phyloP scores from a whole-genome alignment of 805 yeast species.

The Lachancea dasiensis region DNA sequence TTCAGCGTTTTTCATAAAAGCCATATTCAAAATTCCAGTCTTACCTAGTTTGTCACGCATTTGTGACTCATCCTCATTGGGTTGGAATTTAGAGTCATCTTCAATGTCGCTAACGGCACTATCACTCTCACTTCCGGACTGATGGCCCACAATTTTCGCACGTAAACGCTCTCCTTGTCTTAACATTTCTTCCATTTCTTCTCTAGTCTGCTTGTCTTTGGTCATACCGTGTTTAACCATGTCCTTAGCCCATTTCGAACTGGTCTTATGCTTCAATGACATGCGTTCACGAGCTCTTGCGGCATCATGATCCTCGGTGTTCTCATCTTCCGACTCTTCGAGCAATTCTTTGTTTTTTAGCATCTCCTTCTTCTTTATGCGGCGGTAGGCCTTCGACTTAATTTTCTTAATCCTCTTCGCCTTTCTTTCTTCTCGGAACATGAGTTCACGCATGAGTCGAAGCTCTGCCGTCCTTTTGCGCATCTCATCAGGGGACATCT shows the following conservation, averaged over 20 bases:
- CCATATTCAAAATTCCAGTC: conserved; percentile 88
- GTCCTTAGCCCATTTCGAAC: conserved; percentile 83
- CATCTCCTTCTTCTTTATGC: conserved; percentile 79
- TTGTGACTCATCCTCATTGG: conserved; percentile 32
- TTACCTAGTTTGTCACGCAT: conserved; percentile 54
- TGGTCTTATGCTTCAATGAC: conserved; percentile 83
- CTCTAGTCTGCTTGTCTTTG: conserved; percentile 77
- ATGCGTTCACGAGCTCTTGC: conserved; percentile 88
- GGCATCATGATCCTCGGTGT: conserved; percentile 59
- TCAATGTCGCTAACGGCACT: conserved; percentile 45
- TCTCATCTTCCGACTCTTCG: conserved; percentile 39
- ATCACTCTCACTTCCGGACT: conserved; percentile 44
- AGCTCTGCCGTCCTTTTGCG: conserved; percentile 71
- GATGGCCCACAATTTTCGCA: conserved; percentile 62
- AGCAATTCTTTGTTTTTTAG: conserved; percentile 63
- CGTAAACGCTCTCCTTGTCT: conserved; percentile 77
- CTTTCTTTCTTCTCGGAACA: conserved; percentile 91
- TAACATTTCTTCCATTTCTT: conserved; percentile 91
- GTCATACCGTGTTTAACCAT: conserved; percentile 87
- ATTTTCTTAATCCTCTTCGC: conserved; percentile 91
- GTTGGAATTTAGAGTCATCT: conserved; percentile 40
- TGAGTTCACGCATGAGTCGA: conserved; percentile 87
- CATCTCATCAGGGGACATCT: conserved; percentile 74
- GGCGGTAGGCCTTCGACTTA: conserved; percentile 84
- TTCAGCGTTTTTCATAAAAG: conserved; percentile 90